Base-by-base conservation (phyloP, 768 basidiomycete species). In the Lentinus tigrinus region DNA sequence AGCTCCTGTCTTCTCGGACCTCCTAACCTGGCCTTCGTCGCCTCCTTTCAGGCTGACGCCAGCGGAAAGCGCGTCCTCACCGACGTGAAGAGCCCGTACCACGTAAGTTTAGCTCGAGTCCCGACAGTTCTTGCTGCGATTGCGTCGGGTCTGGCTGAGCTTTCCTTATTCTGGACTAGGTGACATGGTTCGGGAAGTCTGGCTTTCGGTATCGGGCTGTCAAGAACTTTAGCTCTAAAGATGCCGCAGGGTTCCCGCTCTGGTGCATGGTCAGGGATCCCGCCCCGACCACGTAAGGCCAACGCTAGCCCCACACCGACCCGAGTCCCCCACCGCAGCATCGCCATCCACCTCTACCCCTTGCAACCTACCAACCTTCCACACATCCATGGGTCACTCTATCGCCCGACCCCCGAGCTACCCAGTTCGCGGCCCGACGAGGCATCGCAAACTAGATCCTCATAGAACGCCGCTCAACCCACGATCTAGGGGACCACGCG, bases 161-260 rank as follows among this genome's bases (percentile, higher is more conserved):
- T 11, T 42, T n/a, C 26, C 31, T 24, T 27, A 21, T 34, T 36
- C 46, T 31, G 31, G 31, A 11, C 31, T 11, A 62, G 65, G 63
- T 63, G 42, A 52, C 47, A 34, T 60, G 61, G 63, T 62, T 66
- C 34, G 44, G 52, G 17, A 62, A 60, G 28, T 49, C 52, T 3
- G 63, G 61, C 37, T 64, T 66, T 55, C 26, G 42, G 31, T 55
- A 63, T 31, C 56, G 62, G 23, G 55, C 46, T 10, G 62, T 63
- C 11, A 62, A 62, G 51, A 66, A 66, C 60, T 64, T 64, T 42
- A 42, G 47, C 40, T 59, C 54, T 10, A 48, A 43, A 23, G 58
- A 61, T 49, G 48, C 53, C 11, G 54, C 57, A n/a, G 65, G 65
- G 23, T 66, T 66, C 47, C 60, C 65, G 28, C 52, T 66, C 19